Evolutionary conservation across 2,329 filamentous ascomycete species (phyloP).

Genomic region (Canariomyces notabilis): DNA sequence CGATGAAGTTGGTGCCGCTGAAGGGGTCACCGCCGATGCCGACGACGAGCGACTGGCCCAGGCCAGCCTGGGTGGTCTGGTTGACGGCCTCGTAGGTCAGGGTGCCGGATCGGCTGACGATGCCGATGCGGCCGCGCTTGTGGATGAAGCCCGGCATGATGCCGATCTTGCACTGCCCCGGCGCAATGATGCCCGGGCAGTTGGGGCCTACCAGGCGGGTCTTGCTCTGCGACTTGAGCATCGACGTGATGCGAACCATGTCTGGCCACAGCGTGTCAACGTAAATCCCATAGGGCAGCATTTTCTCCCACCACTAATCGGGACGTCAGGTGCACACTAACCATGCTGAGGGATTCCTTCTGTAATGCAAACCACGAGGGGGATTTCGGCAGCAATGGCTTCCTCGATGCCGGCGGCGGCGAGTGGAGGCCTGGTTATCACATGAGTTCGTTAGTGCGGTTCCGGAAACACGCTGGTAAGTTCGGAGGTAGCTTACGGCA

Average conservation of each 20-base stretch:
- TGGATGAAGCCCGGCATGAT: conserved; percentile 99
- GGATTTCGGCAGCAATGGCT: conserved; percentile 87
- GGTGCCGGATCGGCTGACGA: conserved; percentile 96
- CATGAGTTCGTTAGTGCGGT: conserved; percentile 17
- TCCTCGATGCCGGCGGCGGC: conserved; percentile 96
- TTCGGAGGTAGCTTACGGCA: conserved; percentile 61
- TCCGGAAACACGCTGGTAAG: conserved; percentile 26
- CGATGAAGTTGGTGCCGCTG: conserved; percentile 99
- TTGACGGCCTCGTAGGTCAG: conserved; percentile 99
- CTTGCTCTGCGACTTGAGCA: conserved; percentile 96
- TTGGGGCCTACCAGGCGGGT: conserved; percentile 95
- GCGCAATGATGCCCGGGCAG: conserved; percentile 94
- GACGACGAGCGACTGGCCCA: conserved; percentile 96
- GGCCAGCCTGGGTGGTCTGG: conserved; percentile 94
- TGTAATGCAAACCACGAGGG: conserved; percentile 93
- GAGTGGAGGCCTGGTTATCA: conserved; percentile 65
- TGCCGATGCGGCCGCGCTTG: conserved; percentile 97
- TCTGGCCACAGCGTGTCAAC: conserved; percentile 47
- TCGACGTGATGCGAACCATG: conserved; percentile 98
- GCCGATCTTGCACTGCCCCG: conserved; percentile 98
- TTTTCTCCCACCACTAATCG: conserved; percentile 12
- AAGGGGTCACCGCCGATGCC: conserved; percentile 98
- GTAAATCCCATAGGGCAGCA: background rate
- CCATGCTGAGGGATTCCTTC: conserved; percentile 97
- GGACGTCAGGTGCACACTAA: conserved; percentile 49